Base-by-base conservation (phyloP, 441 rosid genomes). In the Gossypium davidsonii region DNA sequence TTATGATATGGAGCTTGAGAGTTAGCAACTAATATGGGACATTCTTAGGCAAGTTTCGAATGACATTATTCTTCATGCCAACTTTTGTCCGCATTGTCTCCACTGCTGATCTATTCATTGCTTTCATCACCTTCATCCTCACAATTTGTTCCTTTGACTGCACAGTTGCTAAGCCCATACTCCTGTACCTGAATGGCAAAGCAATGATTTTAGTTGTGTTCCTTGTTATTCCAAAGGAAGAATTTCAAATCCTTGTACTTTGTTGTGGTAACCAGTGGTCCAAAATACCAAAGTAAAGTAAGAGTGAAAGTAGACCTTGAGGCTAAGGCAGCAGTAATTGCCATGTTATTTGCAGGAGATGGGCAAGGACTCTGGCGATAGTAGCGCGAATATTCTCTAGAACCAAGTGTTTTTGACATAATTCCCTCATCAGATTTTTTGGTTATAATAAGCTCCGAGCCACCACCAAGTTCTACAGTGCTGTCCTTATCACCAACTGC, bases 341-440 rank as follows among this genome's bases (percentile, higher is more conserved):
- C 85, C 20, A 31, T 73, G 71, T 74, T 69, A 80, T 81, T 78
- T 65, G 82, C 85, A 1, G 90, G 85, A 10, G 97, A 82, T 21
- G 97, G 98, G 0, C 90, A 91, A n/a, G 99, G 98, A 78, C 89
- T 89, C 78, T 94, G 99, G 65, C 87, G 88, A 75, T 92, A 92
- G 72, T 91, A 94, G 14, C 96, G 92, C 83, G 89, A 74, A 77
- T 79, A 94, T 68, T 91, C 99, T 0, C 98, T 86, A 57, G 96
- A 94, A 46, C 99, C 99, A 12, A 94, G 88, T 28, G 97, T 83
- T 83, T 78, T 90, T 21, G 86, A 79, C 6, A 82, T 77, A 58
- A 79, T 78, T 78, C 85, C 81, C 55, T 64, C 64, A 7, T 78
- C 84, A 0, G 85, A 70, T 80, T 88, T 91, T 67, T 81, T 87